These are phyloP conservation scores for Ophiostoma sp. DNA, from an alignment of 2,329 filamentous ascomycete genomes.

Conservation along the genomic window DNA sequence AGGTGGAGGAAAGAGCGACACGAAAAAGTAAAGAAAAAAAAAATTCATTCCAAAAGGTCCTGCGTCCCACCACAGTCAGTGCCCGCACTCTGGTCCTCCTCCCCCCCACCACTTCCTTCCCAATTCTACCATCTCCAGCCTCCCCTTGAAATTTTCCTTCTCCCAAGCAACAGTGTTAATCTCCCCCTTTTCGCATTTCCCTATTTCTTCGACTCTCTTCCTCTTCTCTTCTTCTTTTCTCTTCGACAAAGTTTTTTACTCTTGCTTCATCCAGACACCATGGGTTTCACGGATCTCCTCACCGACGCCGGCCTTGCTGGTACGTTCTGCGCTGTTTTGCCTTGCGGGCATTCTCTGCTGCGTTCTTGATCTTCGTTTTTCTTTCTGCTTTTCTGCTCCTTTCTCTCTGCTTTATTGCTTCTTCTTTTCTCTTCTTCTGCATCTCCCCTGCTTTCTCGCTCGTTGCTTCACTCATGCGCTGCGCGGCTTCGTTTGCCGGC, in stretches of 20 bases:
- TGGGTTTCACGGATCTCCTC: conserved; percentile 37
- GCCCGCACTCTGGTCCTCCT: conserved; percentile 7
- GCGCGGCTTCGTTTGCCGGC: conserved; percentile 17
- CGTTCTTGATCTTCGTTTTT: conserved; percentile 15
- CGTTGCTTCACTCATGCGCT: conserved; percentile 11
- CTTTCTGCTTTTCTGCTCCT: not conserved
- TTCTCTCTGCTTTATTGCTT: not conserved
- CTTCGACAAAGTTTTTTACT: not conserved
- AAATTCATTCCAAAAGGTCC: conserved; percentile 22
- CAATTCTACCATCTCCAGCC: conserved; percentile 23
- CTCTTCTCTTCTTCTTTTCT: conserved; percentile 11
- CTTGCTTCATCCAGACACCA: conserved; percentile 26
- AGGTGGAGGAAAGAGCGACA: not conserved
- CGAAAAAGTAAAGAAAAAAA: conserved; percentile 16
- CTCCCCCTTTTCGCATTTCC: not conserved
- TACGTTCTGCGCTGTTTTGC: conserved; percentile 30
- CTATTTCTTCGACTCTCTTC: not conserved
- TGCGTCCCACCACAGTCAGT: conserved; percentile 16
- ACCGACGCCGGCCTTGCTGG: conserved; percentile 35
- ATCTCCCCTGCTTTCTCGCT: not conserved
- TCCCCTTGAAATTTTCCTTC: conserved; percentile 18
- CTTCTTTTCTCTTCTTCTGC: not conserved
- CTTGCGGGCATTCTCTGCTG: conserved; percentile 3
- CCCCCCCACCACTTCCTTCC: conserved; percentile 23
- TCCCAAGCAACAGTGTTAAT: conserved; percentile 18